phyloP scores from a whole-genome alignment of 1,139 yeast species.

The Hansenula lynferdii region DNA sequence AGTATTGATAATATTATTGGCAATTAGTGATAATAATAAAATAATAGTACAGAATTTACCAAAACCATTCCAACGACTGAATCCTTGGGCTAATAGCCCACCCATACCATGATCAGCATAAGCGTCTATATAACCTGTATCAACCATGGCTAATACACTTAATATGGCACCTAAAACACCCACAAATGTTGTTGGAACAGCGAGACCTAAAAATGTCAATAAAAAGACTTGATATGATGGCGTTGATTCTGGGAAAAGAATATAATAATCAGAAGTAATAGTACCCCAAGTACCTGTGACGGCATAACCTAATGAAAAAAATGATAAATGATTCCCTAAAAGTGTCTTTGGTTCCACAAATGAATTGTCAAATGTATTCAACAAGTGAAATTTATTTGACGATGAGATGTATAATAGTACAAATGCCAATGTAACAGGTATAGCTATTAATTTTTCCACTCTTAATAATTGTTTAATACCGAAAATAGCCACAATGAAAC shows the following conservation, averaged over 20 bases:
- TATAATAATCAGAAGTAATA: slow-evolving; percentile 79
- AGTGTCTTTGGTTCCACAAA: slow-evolving; percentile 35
- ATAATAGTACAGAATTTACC: slow-evolving; percentile 74
- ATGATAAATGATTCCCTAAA: slow-evolving; percentile 67
- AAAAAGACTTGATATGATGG: slow-evolving; percentile 51
- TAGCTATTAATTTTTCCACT: slow-evolving; percentile 63
- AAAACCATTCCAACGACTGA: slow-evolving; percentile 71
- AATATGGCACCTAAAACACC: slow-evolving; percentile 70
- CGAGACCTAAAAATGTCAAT: slow-evolving; percentile 65
- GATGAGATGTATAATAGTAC: slow-evolving; percentile 66
- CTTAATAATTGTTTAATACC: slow-evolving; percentile 69
- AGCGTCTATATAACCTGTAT: slow-evolving; percentile 53
- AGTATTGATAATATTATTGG: slow-evolving; percentile 76
- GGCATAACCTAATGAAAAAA: slow-evolving; percentile 71
- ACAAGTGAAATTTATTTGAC: slow-evolving; percentile 41
- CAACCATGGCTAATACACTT: slow-evolving; percentile 64
- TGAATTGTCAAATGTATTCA: slow-evolving; percentile 26
- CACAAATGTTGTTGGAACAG: slow-evolving; percentile 73
- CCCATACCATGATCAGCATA: slow-evolving; percentile 69
- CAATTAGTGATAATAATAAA: slow-evolving; percentile 67
- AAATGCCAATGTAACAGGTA: slow-evolving; percentile 69
- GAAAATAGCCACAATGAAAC: slow-evolving; percentile 64
- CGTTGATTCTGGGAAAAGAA: slow-evolving; percentile 73
- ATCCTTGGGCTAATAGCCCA: slow-evolving; percentile 66
- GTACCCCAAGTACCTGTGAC: slow-evolving; percentile 92